A percentile compares a stretch with the other conserved stretches of the same genome.
Conservation (phyloP, 495 filamentous ascomycete species). For the Tetracladium marchalianum region DNA sequence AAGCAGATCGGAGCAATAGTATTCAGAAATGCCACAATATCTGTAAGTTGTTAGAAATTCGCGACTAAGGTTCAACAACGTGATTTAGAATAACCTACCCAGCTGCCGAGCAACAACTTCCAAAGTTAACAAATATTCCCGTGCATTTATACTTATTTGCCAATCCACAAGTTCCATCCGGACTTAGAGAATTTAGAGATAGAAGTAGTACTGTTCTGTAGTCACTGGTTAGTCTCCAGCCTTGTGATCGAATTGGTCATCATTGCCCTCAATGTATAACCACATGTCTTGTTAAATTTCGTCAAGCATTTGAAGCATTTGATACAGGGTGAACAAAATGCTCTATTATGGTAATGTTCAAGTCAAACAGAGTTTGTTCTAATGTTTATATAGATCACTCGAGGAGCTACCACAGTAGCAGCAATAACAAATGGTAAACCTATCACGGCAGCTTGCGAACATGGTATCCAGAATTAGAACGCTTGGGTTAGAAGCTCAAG, state of each 20-base stretch:
- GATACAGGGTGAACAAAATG: not conserved
- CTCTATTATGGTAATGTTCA: not conserved
- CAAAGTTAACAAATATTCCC: not conserved
- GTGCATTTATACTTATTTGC: conserved; percentile 1
- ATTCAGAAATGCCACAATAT: not conserved
- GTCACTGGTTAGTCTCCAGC: conserved; percentile 13
- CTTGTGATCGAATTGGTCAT: conserved; percentile 9
- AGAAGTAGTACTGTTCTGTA: conserved; percentile 11
- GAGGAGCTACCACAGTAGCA: too few species aligned
- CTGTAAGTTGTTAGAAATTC: too few species aligned
- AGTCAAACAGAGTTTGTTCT: too few species aligned
- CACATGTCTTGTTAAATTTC: not conserved
- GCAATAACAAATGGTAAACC: not conserved
- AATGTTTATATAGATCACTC: too few species aligned
- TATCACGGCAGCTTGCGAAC: not conserved
- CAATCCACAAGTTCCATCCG: conserved; percentile 1
- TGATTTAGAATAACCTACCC: not conserved
- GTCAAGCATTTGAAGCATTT: too few species aligned
- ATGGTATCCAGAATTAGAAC: not conserved
- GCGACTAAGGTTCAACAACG: too few species aligned
- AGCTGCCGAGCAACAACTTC: not conserved
- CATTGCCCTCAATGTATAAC: not conserved
- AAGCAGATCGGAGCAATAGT: not conserved
- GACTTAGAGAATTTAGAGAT: not conserved
- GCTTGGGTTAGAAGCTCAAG: not conserved